Evolutionary conservation across 2,329 filamentous ascomycete species (phyloP).

Genomic region (Hymenoscyphus scutula): DNA sequence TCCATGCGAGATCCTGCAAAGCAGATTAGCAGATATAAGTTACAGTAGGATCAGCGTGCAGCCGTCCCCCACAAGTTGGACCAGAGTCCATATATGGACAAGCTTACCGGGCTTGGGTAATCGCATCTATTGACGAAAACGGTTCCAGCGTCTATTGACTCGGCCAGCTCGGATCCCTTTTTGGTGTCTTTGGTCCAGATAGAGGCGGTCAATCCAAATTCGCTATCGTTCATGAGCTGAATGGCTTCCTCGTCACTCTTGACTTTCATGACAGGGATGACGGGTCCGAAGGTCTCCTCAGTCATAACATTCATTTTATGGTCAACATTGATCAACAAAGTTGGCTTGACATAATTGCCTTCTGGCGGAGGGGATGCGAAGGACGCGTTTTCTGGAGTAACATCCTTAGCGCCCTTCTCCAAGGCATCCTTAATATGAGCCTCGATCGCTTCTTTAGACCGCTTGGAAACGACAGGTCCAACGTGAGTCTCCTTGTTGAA

Average conservation of each 20-base stretch:
- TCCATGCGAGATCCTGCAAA: constrained; percentile 83
- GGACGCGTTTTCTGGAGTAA: constrained; percentile 76
- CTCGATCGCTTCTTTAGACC: constrained; percentile 72
- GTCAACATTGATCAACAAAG: constrained; percentile 73
- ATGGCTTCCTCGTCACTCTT: constrained; percentile 78
- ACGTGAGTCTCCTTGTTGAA: constrained; percentile 75
- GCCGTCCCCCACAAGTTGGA: constrained; percentile 7
- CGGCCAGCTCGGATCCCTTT: constrained; percentile 71
- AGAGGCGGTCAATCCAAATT: constrained; percentile 92
- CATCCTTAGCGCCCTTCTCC: constrained; percentile 77
- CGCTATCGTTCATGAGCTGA: constrained; percentile 86
- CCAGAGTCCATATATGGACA: constrained; percentile 4
- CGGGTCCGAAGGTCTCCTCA: constrained; percentile 91
- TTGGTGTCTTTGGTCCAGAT: constrained; percentile 91
- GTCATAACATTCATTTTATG: constrained; percentile 88
- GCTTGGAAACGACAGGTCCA: constrained; percentile 83
- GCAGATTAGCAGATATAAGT: constrained; percentile 12
- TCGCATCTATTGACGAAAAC: constrained; percentile 96
- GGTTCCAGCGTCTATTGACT: constrained; percentile 85
- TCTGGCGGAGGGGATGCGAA: constrained; percentile 71
- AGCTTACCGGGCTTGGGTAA: constrained; percentile 82
- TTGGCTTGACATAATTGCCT: constrained; percentile 88
- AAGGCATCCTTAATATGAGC: constrained; percentile 80
- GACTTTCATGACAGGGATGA: constrained; percentile 89
- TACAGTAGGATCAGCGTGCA: constrained; percentile 11